Evolutionary conservation across 2,329 filamentous ascomycete species (phyloP).

Genomic region (Xylaria digitata): DNA sequence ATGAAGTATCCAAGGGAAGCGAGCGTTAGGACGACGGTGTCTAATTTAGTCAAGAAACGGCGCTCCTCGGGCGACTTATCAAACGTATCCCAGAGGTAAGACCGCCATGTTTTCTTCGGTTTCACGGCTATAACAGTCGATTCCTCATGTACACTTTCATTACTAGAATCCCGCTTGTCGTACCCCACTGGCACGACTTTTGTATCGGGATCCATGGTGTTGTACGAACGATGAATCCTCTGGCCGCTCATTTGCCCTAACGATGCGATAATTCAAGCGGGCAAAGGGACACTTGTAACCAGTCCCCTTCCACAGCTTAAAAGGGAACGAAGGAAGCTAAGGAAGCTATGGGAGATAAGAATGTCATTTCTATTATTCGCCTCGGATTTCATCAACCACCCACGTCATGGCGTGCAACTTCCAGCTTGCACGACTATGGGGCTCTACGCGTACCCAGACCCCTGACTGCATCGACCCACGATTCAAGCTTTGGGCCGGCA

Average conservation of each 20-base stretch:
- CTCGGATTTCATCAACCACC: conserved; percentile 18
- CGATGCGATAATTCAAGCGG: background rate
- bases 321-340: no score
- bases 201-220: conserved; percentile 27
- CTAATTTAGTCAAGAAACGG: conserved; percentile 57
- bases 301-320: background rate
- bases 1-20: conserved; percentile 58
- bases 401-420: conserved; percentile 16
- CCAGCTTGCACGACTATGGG: background rate
- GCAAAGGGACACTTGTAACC: background rate
- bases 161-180: conserved; percentile 1
- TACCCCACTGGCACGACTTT: background rate
- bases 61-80: conserved; percentile 57
- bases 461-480: conserved; percentile 5
- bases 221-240: conserved; percentile 19
- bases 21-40: conserved; percentile 55
- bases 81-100: conserved; percentile 62
- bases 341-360: background rate
- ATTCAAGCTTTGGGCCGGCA: background rate
- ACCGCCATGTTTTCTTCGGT: conserved; percentile 57
- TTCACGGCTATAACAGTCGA: conserved; percentile 36
- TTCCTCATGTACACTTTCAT: conserved; percentile 30
- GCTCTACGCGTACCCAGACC: background rate
- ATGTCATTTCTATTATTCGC: conserved; percentile 5
- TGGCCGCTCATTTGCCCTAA: conserved; percentile 5